Evolutionary conservation across 1,284 basidiomycete genomes (phyloP), one percentile per base, ranked within the genome.

Genomic region (Ustilago lituana): DNA sequence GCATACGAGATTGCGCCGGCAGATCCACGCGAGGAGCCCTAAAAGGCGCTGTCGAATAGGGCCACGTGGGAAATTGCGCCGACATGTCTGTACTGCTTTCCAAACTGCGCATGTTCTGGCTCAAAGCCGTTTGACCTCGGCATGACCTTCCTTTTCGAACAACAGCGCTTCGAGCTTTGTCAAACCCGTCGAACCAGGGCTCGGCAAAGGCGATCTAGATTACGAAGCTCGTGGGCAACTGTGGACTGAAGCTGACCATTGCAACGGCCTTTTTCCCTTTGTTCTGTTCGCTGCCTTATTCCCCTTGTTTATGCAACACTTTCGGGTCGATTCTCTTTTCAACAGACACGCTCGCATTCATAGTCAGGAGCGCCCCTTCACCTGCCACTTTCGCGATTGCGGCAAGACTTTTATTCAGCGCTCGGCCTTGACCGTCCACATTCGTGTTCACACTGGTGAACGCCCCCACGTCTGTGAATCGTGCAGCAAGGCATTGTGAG

Each of bases 391-490:
- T 33, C 58, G 55, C 12, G 62, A 50, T 11, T 81, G 80, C 55
- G 70, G 71, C 56, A 79, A 80, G 63, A 76, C 76, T 10, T 81
- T 81, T 47, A 80, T 81, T 23, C 76, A 83, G 49, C 69, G 77
- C 39, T 76, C 74, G 2, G 92, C 92, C 22, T 83, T 94, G 59
- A 90, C 90, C 48, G 92, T 94, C 5, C 92, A 94, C 81, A 85
- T 87, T 50, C 88, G 92, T 37, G 90, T 92, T 8, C 92, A 94
- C 77, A 93, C 92, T 1, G 76, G 78, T 14, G 76, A 93, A 84
- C 91, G 91, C 77, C 92, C 92, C 8, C 91, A 93, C 80, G 87
- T 86, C 48, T 94, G 92, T 57, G 14, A 90, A 86, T 17, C 92
- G 89, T 80, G 79, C 54, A 50, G 53, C 52, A 77, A 78, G 37